These are phyloP conservation scores for Penicillium psychrosexuale DNA, from an alignment of 2,329 filamentous ascomycete genomes.

Conservation along the genomic window DNA sequence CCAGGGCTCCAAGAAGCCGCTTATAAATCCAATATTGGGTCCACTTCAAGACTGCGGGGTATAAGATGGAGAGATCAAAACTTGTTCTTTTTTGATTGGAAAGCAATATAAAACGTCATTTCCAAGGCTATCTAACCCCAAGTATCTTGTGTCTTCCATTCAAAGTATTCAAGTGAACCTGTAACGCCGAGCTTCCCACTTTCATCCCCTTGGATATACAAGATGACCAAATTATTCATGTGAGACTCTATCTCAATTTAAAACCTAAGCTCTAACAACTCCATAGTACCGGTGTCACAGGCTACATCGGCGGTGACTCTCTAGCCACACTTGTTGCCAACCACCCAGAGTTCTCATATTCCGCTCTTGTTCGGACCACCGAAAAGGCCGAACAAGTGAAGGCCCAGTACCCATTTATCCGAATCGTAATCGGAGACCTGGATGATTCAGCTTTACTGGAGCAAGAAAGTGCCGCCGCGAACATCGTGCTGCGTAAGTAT, in stretches of 20 bases:
- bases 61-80: too few relatives aligned
- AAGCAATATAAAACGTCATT: too few relatives aligned
- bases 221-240: conserved; percentile 21
- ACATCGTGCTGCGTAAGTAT: conserved; percentile 49
- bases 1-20: too few relatives aligned
- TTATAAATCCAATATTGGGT: too few relatives aligned
- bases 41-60: too few relatives aligned
- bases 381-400: conserved; percentile 38
- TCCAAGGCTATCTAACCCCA: too few relatives aligned
- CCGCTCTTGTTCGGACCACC: conserved; percentile 38
- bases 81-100: too few relatives aligned
- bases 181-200: not conserved
- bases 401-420: conserved; percentile 45
- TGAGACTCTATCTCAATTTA: not conserved
- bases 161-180: not conserved
- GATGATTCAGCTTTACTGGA: conserved; percentile 46
- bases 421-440: conserved; percentile 53
- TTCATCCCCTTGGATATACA: not conserved
- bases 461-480: conserved; percentile 46
- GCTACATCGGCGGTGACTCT: conserved; percentile 52
- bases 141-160: too few relatives aligned
- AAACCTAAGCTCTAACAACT: not conserved
- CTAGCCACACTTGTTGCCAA: conserved; percentile 42
- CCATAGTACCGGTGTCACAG: conserved; percentile 46
- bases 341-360: conserved; percentile 42